Percentiles rank a stretch among this genome's conserved stretches.
These are phyloP conservation scores for Sarcodon sp. DNA, from an alignment of 768 basidiomycete genomes.

Conservation along the genomic window DNA sequence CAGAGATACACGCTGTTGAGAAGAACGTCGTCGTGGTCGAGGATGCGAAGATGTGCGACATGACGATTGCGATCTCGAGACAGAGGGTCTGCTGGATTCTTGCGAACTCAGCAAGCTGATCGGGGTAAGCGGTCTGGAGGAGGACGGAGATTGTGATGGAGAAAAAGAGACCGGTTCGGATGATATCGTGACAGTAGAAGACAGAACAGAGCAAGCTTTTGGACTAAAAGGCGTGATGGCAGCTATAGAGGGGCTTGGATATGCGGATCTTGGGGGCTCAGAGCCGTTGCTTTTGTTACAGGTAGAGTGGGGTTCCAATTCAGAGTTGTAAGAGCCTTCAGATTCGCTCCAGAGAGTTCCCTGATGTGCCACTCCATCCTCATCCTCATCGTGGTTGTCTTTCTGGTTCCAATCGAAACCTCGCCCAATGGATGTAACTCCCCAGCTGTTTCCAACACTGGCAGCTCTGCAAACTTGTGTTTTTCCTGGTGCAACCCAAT, in stretches of 20 bases:
- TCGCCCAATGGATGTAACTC: conserved; percentile 73
- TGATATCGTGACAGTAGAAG: conserved; percentile 7
- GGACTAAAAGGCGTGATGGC: conserved; percentile 8
- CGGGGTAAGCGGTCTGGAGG: conserved; percentile 15
- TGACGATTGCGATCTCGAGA: conserved; percentile 21
- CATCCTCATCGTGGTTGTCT: conserved; percentile 15
- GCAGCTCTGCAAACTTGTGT: conserved; percentile 39
- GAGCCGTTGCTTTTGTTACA: conserved; percentile 1
- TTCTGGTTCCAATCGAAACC: conserved; percentile 63
- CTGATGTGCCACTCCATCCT: background rate
- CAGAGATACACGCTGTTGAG: conserved; percentile 75
- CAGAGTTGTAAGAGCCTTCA: background rate
- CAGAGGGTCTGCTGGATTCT: conserved; percentile 18
- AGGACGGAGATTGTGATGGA: conserved; percentile 13
- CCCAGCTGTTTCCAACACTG: conserved; percentile 71
- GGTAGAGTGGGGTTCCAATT: background rate
- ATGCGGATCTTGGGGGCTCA: conserved; percentile 15
- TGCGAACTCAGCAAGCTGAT: conserved; percentile 5
- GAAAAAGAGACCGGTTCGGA: conserved; percentile 12
- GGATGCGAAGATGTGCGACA: conserved; percentile 31
- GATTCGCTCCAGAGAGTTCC: background rate
- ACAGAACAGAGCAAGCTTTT: conserved; percentile 13
- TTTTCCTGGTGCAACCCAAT: conserved; percentile 45
- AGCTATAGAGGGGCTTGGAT: conserved; percentile 10
- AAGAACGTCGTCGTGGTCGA: conserved; percentile 64